Evolutionary conservation across 2,329 filamentous ascomycete species (phyloP).

Genomic region (Neoascochyta sp.): DNA sequence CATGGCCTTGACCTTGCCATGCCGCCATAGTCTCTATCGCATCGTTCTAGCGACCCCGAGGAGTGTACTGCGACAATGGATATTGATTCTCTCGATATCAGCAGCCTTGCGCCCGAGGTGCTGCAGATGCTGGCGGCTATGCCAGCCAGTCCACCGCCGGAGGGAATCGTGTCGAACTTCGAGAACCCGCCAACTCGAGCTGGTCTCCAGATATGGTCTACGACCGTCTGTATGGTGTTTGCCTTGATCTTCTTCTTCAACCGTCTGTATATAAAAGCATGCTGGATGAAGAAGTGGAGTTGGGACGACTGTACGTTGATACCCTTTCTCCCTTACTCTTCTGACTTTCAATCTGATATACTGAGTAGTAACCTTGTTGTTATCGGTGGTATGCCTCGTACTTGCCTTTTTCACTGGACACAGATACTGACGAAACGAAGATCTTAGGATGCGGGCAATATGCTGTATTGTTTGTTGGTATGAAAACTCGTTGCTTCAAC

Average conservation of each 20-base stretch:
- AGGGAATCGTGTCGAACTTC: conserved; percentile 7
- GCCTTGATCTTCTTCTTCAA: conserved; percentile 4
- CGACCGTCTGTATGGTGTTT: conserved; percentile 1
- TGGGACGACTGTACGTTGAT: conserved; percentile 11
- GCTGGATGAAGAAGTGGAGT: conserved; percentile 6
- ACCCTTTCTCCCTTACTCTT: neutral
- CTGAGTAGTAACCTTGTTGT: neutral
- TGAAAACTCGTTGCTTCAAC: neutral
- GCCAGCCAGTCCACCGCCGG: conserved; percentile 4
- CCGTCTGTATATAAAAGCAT: conserved; percentile 9
- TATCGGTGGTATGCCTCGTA: neutral
- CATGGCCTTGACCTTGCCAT: too few relatives aligned
- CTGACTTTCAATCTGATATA: neutral
- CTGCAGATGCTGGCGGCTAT: conserved; percentile 1
- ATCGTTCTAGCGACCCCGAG: too few relatives aligned
- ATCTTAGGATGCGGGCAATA: neutral
- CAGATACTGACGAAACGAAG: neutral
- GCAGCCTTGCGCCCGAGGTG: neutral
- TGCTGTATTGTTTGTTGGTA: neutral
- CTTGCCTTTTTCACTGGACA: neutral
- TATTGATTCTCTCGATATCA: too few relatives aligned
- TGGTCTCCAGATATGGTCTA: conserved; percentile 3
- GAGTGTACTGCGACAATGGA: too few relatives aligned
- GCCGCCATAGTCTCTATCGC: too few relatives aligned
- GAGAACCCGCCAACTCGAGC: conserved; percentile 5